These are phyloP conservation scores for Candida mesenterica DNA, from an alignment of 1,139 yeast genomes.

Conservation along the genomic window DNA sequence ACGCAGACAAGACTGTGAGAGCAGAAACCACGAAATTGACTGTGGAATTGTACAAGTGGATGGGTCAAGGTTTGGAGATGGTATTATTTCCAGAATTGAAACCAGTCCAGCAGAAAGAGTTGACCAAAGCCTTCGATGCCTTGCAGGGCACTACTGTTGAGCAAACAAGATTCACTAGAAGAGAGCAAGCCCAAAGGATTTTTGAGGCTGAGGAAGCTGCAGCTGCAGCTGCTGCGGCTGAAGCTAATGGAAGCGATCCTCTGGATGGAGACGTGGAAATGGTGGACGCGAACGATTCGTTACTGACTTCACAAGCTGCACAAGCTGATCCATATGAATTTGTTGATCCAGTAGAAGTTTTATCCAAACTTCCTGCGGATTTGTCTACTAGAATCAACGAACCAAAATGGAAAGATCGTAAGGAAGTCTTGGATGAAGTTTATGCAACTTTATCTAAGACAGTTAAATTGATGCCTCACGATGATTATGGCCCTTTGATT, in stretches of 20 bases:
- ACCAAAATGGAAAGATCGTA: slow-evolving; percentile 88
- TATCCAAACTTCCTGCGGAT: slow-evolving; percentile 64
- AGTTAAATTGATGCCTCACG: slow-evolving; percentile 30
- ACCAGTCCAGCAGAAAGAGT: slow-evolving; percentile 89
- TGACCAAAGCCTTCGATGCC: slow-evolving; percentile 64
- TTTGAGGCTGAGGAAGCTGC: slow-evolving; percentile 17
- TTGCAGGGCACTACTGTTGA: slow-evolving; percentile 44
- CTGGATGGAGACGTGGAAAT: slow-evolving; percentile 41
- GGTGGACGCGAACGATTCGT: slow-evolving; percentile 27
- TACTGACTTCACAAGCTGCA: not conserved
- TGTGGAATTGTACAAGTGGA: slow-evolving; percentile 72
- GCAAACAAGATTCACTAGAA: slow-evolving; percentile 56
- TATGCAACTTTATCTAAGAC: slow-evolving; percentile 52
- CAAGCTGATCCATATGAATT: slow-evolving; percentile 35
- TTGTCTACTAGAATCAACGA: slow-evolving; percentile 56
- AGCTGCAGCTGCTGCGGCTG: slow-evolving; percentile 17
- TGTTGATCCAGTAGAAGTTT: slow-evolving; percentile 53
- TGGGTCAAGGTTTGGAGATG: slow-evolving; percentile 63
- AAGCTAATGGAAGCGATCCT: slow-evolving; percentile 13
- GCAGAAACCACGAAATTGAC: slow-evolving; percentile 72
- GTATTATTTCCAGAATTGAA: slow-evolving; percentile 70
- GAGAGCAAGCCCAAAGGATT: slow-evolving; percentile 37
- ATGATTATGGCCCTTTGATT: slow-evolving; percentile 63
- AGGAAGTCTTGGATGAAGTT: slow-evolving; percentile 77
- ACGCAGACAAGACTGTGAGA: slow-evolving; percentile 86